Base-by-base conservation (phyloP, 1,284 basidiomycete genomes). In the Takashimella tepidaria region DNA sequence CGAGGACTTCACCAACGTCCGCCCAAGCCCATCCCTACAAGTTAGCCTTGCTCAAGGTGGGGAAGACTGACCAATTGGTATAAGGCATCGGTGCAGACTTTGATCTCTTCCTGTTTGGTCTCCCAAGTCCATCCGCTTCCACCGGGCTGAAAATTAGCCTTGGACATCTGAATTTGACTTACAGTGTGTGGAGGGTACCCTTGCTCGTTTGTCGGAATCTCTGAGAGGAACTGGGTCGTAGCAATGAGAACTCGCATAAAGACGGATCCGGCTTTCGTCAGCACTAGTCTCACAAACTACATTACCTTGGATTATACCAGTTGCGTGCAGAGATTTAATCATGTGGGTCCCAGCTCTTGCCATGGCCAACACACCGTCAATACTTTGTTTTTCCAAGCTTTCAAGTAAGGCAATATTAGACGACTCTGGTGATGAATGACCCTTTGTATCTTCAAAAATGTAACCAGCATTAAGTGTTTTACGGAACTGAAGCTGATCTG, bases 101-200 rank as follows among this genome's bases (percentile, higher is more conserved):
- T 45, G 3, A 72, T 54, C 24, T 66, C 61, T n/a, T 47, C 42
- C 52, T 66, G 63, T 51, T 72, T 72, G 16, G 55, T 50, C 11
- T 58, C 56, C 69, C 69, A 72, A 1, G 69, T 70, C 69, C 69
- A 72, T 6, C 62, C 68, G 19, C 45, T 47, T 5, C 69, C 69
- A 16, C 68, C 69, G 16, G 58, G 63, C 61, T 69, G 27, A 3
- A 21, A 42, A 22, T 45, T n/a, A 45, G 37, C 37, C 19, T 51
- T 16, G 25, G 21, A 37, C 44, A 41, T n/a, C 47, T n/a, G 31
- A 20, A 19, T 22, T 2, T 8, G 31, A 21, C 25, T 6, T 37
- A 68, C 66, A 22, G 69, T 67, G 45, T 61, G 47, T 37, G 37
- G 40, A 2, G 69, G 68, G 47, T 71, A 71, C 0, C 68, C 68